Percentiles rank a stretch among this genome's conserved stretches.
These are phyloP conservation scores for Boletus vermiculosoides DNA, from an alignment of 768 basidiomycete genomes.

Conservation along the genomic window DNA sequence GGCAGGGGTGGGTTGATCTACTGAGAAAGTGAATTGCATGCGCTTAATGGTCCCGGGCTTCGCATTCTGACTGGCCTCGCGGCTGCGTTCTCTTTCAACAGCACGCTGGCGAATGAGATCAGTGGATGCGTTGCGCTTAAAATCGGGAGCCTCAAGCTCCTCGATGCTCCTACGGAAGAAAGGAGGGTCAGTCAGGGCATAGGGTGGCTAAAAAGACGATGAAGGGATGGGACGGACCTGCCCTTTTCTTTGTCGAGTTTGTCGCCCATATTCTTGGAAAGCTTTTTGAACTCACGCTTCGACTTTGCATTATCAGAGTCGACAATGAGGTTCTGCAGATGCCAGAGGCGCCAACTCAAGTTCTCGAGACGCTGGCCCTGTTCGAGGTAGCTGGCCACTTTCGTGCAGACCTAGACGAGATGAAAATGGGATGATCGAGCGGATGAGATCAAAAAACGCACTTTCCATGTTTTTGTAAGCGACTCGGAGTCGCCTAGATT, in stretches of 20 bases:
- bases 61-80: conserved; percentile 63
- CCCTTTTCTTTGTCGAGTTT: conserved; percentile 93
- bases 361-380: conserved; percentile 91
- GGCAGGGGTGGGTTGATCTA: conserved; percentile 63
- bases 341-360: conserved; percentile 90
- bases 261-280: conserved; percentile 86
- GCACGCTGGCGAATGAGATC: conserved; percentile 82
- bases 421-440: conserved; percentile 8
- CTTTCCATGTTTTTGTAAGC: conserved; percentile 91
- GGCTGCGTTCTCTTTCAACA: conserved; percentile 75
- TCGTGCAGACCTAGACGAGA: conserved; percentile 69
- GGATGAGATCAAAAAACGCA: conserved; percentile 29
- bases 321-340: conserved; percentile 88
- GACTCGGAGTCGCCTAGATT: conserved; percentile 83
- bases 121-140: conserved; percentile 73
- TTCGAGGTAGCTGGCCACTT: conserved; percentile 88
- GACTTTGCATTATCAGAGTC: conserved; percentile 85
- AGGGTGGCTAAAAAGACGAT: conserved; percentile 8
- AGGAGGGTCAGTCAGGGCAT: conserved; percentile 7
- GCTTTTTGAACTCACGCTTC: conserved; percentile 87
- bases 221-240: conserved; percentile 49
- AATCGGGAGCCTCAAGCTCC: conserved; percentile 81
- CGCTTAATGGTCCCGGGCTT: conserved; percentile 75
- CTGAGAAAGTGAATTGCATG: conserved; percentile 88
- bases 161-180: conserved; percentile 65